Base-by-base conservation (phyloP, 106 monocot species). In the Gastrodia elata region DNA sequence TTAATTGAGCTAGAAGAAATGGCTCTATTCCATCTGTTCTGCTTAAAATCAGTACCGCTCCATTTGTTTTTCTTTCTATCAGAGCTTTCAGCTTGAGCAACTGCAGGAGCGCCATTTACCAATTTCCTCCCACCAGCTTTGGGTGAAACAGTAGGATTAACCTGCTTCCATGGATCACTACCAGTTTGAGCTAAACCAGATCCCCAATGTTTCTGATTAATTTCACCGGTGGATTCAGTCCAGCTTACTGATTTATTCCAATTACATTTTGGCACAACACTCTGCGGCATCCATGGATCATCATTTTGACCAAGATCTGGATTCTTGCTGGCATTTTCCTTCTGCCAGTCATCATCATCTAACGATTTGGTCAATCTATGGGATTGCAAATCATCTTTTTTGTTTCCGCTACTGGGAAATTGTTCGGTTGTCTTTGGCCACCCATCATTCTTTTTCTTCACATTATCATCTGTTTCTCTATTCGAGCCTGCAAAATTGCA, bases 101-200 rank as follows among this genome's bases (percentile, higher is more conserved):
- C 3, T n/a, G n/a, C n/a, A n/a, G n/a, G n/a, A 52, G 52, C 7
- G 5, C 1, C 52, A 52, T 22, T 52, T 6, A 6, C 2, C 18
- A 52, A 52, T 52, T 52, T 52, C 20, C 24, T 52, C 52, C 52
- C 22, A 52, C 6, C 0, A 6, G 52, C 20, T 52, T 52, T 52
- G 22, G 52, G 52, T 52, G 52, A 22, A n/a, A 4, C 52, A 22
- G 52, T 9, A 22, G n/a, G 52, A 52, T 6, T 3, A 7, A 52
- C 22, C 52, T 52, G n/a, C 52, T 52, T 52, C 20, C 52, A 52
- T 52, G 52, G 52, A 52, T 52, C 52, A 52, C 52, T 22, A 52
- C 22, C 52, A 52, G 52, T 22, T 52, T 22, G 52, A 52, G 18
- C 52, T 52, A 52, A 22, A 52, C 52, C 52, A 52, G 52, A 22